Conservation (phyloP, 805 yeast species). For the Candida yuanshanica region DNA sequence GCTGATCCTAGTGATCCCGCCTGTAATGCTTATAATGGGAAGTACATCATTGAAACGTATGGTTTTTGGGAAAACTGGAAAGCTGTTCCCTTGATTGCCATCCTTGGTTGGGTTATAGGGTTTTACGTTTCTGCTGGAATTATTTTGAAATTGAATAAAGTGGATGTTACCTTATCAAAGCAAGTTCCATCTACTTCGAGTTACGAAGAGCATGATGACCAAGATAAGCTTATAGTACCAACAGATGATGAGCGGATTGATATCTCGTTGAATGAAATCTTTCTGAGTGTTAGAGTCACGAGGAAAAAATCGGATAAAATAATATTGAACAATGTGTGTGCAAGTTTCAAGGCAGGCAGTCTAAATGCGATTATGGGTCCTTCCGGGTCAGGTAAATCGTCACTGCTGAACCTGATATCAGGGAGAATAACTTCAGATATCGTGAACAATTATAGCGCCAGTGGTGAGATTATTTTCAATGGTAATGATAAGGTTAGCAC, state of each 20-base stretch:
- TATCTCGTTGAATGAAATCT: conserved; percentile 10
- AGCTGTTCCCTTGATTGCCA: conserved; percentile 55
- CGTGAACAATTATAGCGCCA: conserved; percentile 21
- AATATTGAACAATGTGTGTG: conserved; percentile 17
- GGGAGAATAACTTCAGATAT: conserved; percentile 43
- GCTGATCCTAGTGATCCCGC: conserved; percentile 16
- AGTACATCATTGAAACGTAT: conserved; percentile 43
- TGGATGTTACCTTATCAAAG: conserved; percentile 20
- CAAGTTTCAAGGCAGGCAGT: conserved; percentile 29
- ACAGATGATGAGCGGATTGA: conserved; percentile 11
- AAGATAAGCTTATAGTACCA: not conserved
- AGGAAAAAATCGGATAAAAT: conserved; percentile 9
- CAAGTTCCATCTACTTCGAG: conserved; percentile 10
- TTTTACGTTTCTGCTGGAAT: conserved; percentile 44
- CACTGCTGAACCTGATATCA: conserved; percentile 58
- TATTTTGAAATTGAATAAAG: conserved; percentile 40
- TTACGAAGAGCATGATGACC: conserved; percentile 2
- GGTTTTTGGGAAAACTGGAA: conserved; percentile 67
- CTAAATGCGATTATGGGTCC: conserved; percentile 79
- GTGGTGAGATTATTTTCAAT: conserved; percentile 44
- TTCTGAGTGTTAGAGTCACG: conserved; percentile 13
- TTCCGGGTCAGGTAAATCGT: conserved; percentile 74
- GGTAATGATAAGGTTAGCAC: conserved; percentile 27
- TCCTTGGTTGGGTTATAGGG: conserved; percentile 54
- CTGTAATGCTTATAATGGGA: conserved; percentile 49